Conservation (phyloP, 2,329 filamentous ascomycete genomes). For the Fusarium udum region DNA sequence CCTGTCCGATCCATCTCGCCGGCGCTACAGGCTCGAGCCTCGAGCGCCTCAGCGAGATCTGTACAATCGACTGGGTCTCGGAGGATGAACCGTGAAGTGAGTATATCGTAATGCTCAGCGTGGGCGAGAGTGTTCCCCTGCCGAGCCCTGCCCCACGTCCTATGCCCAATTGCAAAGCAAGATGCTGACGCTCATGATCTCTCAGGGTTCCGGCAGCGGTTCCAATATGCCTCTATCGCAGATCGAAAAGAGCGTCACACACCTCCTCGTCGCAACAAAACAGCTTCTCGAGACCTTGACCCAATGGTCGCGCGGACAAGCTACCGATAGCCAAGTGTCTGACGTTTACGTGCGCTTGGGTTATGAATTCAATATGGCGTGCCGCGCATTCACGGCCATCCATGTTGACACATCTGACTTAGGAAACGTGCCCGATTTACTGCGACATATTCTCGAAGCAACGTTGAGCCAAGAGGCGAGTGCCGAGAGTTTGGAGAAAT, state of each 20-base stretch:
- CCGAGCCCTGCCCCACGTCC: slow-evolving; percentile 35
- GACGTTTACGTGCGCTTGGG: slow-evolving; percentile 97
- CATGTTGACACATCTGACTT: slow-evolving; percentile 95
- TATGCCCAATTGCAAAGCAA: slow-evolving; percentile 22
- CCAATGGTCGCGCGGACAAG: slow-evolving; percentile 93
- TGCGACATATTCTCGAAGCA: slow-evolving; percentile 91
- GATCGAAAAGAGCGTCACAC: slow-evolving; percentile 98
- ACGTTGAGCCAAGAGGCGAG: slow-evolving; percentile 97
- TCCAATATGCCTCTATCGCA: slow-evolving; percentile 84
- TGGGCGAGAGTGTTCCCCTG: slow-evolving; percentile 27
- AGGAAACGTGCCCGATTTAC: slow-evolving; percentile 90
- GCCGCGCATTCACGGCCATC: slow-evolving; percentile 94
- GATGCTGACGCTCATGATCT: slow-evolving; percentile 38
- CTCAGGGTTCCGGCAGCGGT: slow-evolving; percentile 63
- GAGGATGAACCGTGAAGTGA: slow-evolving; percentile 49
- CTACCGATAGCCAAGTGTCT: slow-evolving; percentile 93
- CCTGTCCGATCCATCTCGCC: slow-evolving; percentile 69
- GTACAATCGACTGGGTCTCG: slow-evolving; percentile 50
- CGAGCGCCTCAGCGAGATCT: slow-evolving; percentile 74
- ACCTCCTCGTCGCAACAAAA: slow-evolving; percentile 96
- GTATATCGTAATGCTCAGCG: slow-evolving; percentile 19
- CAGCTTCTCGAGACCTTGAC: slow-evolving; percentile 97
- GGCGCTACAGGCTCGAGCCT: slow-evolving; percentile 69
- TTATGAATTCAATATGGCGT: slow-evolving; percentile 99
- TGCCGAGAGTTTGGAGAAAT: slow-evolving; percentile 90